Base-by-base conservation (phyloP, 192 early-diverging fungal species). In the Obelidium mucronatum region DNA sequence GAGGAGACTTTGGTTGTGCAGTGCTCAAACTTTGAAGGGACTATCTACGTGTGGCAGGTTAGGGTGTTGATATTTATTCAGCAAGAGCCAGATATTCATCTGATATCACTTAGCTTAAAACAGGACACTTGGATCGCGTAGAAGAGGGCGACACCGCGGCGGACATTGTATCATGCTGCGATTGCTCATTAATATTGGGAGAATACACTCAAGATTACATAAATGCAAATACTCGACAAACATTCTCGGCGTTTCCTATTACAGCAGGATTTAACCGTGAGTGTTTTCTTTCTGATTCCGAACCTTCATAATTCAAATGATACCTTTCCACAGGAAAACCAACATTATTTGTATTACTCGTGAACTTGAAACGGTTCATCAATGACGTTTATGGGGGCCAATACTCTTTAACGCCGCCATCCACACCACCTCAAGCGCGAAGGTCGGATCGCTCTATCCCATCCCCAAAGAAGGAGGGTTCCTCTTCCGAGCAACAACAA, bases 31-130 rank as follows among this genome's bases (percentile, higher is more conserved):
- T 72, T 74, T 1, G 92, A 94, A 67, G 91, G 84, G 8, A 81
- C 83, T 1, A 83, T 89, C 19, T 91, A 87, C 72, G 86, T 94
- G 8, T 95, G 94, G 94, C 91, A 95, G 90, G 90, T 92, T 55
- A 31, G 83, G 67, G 17, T 34, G 37, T 58, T 37, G 26, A 36
- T 31, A 40, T 84, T 26, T n/a, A 51, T 44, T 17, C 19, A 30
- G 35, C 24, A 17, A 0, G 55, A n/a, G 39, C 2, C 33, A 36
- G 60, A 36, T 33, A 0, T 63, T 30, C 58, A 52, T 40, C 61
- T 52, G 30, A 22, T 33, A 1, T 40, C 2, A 39, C 22, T 39
- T 40, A 92, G 87, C 81, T 94, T 66, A 93, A 93, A 85, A 88
- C 92, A 0, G 91, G 87, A 0, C 90, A 93, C 83, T 80, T 95